Conservation (phyloP, 768 basidiomycete species). For the Lenzites betulinus region DNA sequence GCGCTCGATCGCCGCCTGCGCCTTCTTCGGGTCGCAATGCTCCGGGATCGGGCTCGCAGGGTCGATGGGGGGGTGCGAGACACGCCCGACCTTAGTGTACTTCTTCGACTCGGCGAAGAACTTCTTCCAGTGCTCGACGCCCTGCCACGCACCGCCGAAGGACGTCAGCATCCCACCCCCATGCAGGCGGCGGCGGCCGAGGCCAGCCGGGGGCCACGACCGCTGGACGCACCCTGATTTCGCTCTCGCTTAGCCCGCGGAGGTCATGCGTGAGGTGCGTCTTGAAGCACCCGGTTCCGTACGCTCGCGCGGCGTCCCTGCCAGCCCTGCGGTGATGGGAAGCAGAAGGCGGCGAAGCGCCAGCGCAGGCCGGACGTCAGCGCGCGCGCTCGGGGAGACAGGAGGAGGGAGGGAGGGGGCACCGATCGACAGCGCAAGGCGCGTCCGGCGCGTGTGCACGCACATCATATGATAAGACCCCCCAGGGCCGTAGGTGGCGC, state of each 20-base stretch:
- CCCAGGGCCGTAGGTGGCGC: conserved; percentile 82
- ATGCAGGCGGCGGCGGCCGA: not conserved
- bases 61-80: conserved; percentile 76
- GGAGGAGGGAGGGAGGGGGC: not conserved
- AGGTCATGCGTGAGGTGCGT: conserved; percentile 90
- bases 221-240: conserved; percentile 60
- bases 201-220: too few species aligned
- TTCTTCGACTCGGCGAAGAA: conserved; percentile 84
- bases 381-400: too few species aligned
- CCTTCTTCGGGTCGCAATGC: conserved; percentile 71
- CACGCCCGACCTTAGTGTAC: conserved; percentile 77
- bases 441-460: conserved; percentile 27
- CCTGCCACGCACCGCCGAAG: conserved; percentile 42
- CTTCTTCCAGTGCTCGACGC: conserved; percentile 84
- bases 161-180: not conserved
- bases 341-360: conserved; percentile 4
- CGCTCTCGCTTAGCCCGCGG: conserved; percentile 72
- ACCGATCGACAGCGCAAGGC: conserved; percentile 4
- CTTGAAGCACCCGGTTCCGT: conserved; percentile 92
- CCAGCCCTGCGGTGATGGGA: conserved; percentile 57
- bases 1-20: conserved; percentile 20
- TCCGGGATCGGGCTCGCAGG: conserved; percentile 72
- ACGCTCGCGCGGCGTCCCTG: conserved; percentile 87
- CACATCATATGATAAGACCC: conserved; percentile 80
- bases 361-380: conserved; percentile 2